Percentiles rank a stretch among this genome's conserved stretches.
phyloP scores from a whole-genome alignment of 73 alveolate genomes.

The Paramecium caudatum region DNA sequence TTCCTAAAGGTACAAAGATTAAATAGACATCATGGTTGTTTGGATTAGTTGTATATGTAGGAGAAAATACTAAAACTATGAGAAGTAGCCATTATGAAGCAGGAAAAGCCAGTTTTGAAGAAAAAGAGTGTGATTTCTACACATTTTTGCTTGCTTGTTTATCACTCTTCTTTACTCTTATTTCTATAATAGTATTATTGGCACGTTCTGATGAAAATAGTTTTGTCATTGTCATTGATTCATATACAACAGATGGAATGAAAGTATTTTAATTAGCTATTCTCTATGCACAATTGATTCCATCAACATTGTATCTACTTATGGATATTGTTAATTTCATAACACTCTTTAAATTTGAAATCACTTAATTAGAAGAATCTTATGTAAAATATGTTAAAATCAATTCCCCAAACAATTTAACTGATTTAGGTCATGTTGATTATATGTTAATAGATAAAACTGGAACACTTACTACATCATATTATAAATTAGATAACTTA shows the following conservation, averaged over 20 bases:
- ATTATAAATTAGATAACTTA: conserved; percentile 56
- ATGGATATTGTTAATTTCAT: conserved; percentile 54
- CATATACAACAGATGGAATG: conserved; percentile 63
- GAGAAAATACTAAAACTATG: conserved; percentile 71
- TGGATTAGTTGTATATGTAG: conserved; percentile 74
- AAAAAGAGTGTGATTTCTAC: not conserved
- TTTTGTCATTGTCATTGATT: conserved; percentile 11
- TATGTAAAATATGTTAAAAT: conserved; percentile 39
- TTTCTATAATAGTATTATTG: conserved; percentile 64
- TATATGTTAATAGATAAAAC: conserved; percentile 73
- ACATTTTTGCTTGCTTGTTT: not conserved
- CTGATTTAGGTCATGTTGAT: conserved; percentile 75
- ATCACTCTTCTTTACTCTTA: conserved; percentile 25
- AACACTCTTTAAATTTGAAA: conserved; percentile 8
- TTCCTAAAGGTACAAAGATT: conserved; percentile 73
- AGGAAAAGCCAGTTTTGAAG: conserved; percentile 30
- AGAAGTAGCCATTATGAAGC: conserved; percentile 39
- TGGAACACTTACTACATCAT: conserved; percentile 69
- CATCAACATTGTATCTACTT: conserved; percentile 57
- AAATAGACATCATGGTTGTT: conserved; percentile 69
- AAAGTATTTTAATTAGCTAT: conserved; percentile 49
- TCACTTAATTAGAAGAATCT: not conserved
- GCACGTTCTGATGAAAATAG: conserved; percentile 70
- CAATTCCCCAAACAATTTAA: not conserved
- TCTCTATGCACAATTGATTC: conserved; percentile 65